phyloP scores from a whole-genome alignment of 208 protist species.

The Trypanosoma rangeli region DNA sequence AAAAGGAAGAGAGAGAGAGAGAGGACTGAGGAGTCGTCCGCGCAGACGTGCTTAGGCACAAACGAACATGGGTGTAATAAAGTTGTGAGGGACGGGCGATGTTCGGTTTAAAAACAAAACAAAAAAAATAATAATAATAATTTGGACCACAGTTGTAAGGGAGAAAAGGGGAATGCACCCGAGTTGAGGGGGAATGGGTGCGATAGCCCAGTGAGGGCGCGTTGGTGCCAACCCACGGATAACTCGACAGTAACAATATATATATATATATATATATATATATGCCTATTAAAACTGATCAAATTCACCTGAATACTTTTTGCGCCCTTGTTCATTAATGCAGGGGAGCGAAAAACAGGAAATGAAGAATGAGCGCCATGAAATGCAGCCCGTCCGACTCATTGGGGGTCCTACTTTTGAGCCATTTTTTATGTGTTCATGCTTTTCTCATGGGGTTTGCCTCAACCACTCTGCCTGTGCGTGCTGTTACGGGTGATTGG shows the following conservation, averaged over 20 bases:
- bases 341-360: neutral
- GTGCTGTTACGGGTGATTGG: neutral
- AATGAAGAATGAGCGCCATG: neutral
- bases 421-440: neutral
- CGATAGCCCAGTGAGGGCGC: neutral
- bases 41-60: neutral
- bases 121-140: neutral
- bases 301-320: neutral
- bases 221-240: slow-evolving; percentile 1
- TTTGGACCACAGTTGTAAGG: neutral
- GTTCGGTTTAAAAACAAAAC: too few species aligned
- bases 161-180: neutral
- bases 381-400: neutral
- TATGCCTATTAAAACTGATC: neutral
- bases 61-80: neutral
- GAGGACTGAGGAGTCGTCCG: neutral
- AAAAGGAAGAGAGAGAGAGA: too few species aligned
- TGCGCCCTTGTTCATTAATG: neutral
- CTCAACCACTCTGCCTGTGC: neutral
- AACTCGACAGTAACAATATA: slow-evolving; percentile 2
- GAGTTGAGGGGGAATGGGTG: neutral
- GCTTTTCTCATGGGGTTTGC: slow-evolving; percentile 11
- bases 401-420: neutral
- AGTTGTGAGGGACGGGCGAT: neutral
- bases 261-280: slow-evolving; percentile 1